These are phyloP conservation scores for Hypholoma fasciculare DNA, from an alignment of 768 basidiomycete species.

Conservation along the genomic window DNA sequence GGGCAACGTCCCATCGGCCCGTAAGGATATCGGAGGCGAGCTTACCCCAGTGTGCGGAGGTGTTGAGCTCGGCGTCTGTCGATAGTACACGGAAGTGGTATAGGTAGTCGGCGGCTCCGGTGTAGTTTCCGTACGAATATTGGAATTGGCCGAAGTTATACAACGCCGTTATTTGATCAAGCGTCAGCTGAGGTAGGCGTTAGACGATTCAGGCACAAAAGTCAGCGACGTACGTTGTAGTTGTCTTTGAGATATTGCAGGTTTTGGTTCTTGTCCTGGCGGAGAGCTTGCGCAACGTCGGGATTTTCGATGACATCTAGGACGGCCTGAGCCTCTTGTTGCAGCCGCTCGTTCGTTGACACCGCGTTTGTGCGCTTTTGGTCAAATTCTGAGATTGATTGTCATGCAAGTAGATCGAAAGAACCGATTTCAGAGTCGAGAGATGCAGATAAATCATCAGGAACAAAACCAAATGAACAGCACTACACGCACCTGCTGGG, in stretches of 20 bases:
- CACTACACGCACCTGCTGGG: constrained; percentile 55
- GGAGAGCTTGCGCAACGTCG: constrained; percentile 90
- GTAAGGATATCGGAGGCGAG: constrained; percentile 95
- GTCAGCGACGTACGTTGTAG: constrained; percentile 63
- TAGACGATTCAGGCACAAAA: constrained; percentile 1
- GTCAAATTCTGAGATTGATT: constrained; percentile 65
- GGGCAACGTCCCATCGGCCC: constrained; percentile 93
- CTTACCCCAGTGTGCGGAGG: constrained; percentile 98
- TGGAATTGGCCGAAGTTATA: constrained; percentile 99
- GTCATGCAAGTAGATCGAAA: background rate
- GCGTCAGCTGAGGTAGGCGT: constrained; percentile 64
- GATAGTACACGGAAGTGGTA: constrained; percentile 99
- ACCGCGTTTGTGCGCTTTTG: constrained; percentile 81
- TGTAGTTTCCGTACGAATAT: constrained; percentile 98
- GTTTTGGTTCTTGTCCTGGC: constrained; percentile 98
- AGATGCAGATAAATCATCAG: too few relatives aligned
- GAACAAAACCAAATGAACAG: background rate
- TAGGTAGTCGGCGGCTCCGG: constrained; percentile 93
- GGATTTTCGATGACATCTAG: constrained; percentile 96
- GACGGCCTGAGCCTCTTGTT: constrained; percentile 90
- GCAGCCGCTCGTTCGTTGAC: constrained; percentile 78
- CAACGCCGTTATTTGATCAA: constrained; percentile 92
- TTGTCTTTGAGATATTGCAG: constrained; percentile 91
- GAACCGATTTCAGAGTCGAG: background rate
- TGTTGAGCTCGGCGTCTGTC: constrained; percentile 89